These are phyloP conservation scores for Brassica juncea DNA, from an alignment of 345 rosid species.

Conservation along the genomic window DNA sequence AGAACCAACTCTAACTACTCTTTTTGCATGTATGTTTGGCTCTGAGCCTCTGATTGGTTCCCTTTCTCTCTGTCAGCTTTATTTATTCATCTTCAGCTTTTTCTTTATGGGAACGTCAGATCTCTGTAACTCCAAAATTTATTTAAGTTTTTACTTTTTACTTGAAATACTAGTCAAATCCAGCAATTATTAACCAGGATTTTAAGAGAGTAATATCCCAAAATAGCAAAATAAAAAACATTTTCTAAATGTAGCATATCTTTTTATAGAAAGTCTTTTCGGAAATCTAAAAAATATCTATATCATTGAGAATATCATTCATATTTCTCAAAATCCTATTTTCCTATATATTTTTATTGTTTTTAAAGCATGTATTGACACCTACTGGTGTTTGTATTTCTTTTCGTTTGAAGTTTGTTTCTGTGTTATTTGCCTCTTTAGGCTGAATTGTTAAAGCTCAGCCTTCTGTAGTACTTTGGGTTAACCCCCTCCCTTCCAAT, in stretches of 20 bases:
- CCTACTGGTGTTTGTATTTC: too few species aligned
- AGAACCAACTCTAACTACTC: neutral
- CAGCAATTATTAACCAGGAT: neutral
- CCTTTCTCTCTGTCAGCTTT: constrained; percentile 18
- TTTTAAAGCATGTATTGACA: neutral
- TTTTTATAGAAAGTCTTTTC: neutral
- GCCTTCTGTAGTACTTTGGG: too few species aligned
- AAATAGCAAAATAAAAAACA: neutral
- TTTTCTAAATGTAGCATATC: neutral
- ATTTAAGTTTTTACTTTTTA: neutral
- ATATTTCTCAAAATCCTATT: neutral
- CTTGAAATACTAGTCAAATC: constrained; percentile 15
- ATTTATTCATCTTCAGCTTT: neutral
- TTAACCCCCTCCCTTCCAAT: too few species aligned
- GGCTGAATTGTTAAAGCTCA: too few species aligned
- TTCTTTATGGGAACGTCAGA: constrained; percentile 6
- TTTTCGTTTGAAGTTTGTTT: too few species aligned
- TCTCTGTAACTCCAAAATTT: neutral
- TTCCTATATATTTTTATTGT: neutral
- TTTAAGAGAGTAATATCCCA: neutral
- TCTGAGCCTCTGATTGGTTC: constrained; percentile 27
- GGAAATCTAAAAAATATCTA: neutral
- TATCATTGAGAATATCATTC: neutral
- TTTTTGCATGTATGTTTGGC: constrained; percentile 1
- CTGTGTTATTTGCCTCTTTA: too few species aligned